Evolutionary conservation across 495 filamentous ascomycete species (phyloP).

Genomic region (Annulohypoxylon maeteangense): DNA sequence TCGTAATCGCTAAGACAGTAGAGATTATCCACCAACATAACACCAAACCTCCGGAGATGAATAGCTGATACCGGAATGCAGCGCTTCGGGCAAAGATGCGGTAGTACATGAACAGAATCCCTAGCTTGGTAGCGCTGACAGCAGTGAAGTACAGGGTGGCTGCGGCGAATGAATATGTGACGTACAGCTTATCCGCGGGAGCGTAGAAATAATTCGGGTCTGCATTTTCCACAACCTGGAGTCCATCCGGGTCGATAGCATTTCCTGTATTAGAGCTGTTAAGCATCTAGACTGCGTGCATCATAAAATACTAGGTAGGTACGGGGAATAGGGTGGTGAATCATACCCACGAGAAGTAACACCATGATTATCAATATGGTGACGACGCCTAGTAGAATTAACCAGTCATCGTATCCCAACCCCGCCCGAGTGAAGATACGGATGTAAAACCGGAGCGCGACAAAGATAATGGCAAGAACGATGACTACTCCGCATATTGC

Average conservation of each 20-base stretch:
- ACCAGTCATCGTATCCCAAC: constrained; percentile 45
- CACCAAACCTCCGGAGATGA: constrained; percentile 23
- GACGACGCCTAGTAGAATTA: constrained; percentile 36
- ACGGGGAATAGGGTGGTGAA: background rate
- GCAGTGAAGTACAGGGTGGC: constrained; percentile 51
- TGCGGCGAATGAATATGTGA: constrained; percentile 44
- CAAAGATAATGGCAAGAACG: constrained; percentile 29
- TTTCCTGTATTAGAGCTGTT: constrained; percentile 32
- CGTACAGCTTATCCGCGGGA: constrained; percentile 61
- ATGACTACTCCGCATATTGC: constrained; percentile 36
- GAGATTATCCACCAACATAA: constrained; percentile 36
- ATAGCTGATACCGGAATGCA: constrained; percentile 32
- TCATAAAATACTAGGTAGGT: background rate
- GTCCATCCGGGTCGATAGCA: constrained; percentile 20
- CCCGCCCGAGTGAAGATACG: constrained; percentile 40
- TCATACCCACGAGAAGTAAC: constrained; percentile 10
- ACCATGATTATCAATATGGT: constrained; percentile 12
- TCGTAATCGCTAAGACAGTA: constrained; percentile 20
- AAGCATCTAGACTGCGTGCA: background rate
- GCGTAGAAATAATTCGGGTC: constrained; percentile 52
- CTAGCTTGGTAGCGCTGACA: constrained; percentile 47
- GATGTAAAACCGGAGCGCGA: constrained; percentile 46
- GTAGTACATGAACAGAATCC: constrained; percentile 52
- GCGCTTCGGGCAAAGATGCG: constrained; percentile 48
- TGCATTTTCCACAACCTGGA: constrained; percentile 27